Percentiles rank a stretch among this genome's conserved stretches.
These are phyloP conservation scores for Juglanconis sp. DNA, from an alignment of 2,329 filamentous ascomycete genomes.

Conservation along the genomic window DNA sequence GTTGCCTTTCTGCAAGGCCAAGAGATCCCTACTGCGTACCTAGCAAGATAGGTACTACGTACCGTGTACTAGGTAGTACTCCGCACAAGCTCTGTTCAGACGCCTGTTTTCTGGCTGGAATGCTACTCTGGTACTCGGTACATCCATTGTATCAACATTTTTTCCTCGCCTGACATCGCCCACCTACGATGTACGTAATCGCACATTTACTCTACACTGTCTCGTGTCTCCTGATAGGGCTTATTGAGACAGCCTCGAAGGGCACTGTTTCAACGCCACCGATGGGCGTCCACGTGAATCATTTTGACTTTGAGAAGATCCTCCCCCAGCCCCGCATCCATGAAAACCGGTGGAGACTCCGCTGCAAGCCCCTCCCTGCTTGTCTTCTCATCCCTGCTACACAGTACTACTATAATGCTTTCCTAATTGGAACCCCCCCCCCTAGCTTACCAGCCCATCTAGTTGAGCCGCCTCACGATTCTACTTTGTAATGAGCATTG, in stretches of 20 bases:
- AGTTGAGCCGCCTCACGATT: too few species aligned
- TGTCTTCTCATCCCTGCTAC: not conserved
- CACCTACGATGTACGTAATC: not conserved
- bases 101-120: not conserved
- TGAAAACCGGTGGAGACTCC: not conserved
- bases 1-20: too few species aligned
- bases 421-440: not conserved
- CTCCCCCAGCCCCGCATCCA: too few species aligned
- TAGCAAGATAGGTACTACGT: too few species aligned
- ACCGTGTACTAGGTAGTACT: too few species aligned
- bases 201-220: not conserved
- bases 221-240: not conserved
- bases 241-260: not conserved
- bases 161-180: not conserved
- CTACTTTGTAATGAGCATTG: too few species aligned
- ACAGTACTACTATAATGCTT: not conserved
- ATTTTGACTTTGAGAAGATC: not conserved
- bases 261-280: conserved; percentile 1
- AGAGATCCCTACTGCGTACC: too few species aligned
- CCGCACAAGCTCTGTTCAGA: too few species aligned
- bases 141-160: not conserved
- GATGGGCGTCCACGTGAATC: conserved; percentile 4
- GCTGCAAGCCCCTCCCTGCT: not conserved
- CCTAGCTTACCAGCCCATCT: too few species aligned
- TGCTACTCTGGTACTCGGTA: not conserved